A percentile compares a stretch with the other conserved stretches of the same genome.
Conservation (phyloP, 805 yeast species). For the Lachancea fermentati region DNA sequence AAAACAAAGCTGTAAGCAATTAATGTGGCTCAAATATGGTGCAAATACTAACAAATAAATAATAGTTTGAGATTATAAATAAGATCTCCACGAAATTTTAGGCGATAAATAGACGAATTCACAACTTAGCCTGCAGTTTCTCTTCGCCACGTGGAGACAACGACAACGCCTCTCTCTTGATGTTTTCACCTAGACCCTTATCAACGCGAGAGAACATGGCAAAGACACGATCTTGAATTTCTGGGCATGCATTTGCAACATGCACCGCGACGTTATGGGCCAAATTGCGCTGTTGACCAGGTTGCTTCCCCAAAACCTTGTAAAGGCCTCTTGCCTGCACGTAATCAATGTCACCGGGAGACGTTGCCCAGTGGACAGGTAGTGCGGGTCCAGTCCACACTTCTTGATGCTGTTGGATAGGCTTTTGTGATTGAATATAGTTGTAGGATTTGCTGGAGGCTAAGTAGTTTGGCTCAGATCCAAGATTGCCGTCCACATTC, state of each 20-base stretch:
- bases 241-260: conserved; percentile 59
- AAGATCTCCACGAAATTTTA: background rate
- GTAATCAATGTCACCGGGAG: conserved; percentile 60
- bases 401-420: conserved; percentile 63
- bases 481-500: conserved; percentile 66
- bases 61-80: background rate
- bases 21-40: no score
- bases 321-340: conserved; percentile 74
- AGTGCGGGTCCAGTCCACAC: conserved; percentile 77
- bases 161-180: conserved; percentile 52
- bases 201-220: conserved; percentile 72
- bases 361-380: conserved; percentile 80
- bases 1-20: background rate
- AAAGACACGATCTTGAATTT: conserved; percentile 72
- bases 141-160: conserved; percentile 9
- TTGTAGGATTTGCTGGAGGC: conserved; percentile 41
- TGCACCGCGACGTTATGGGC: conserved; percentile 82
- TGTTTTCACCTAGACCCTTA: conserved; percentile 57
- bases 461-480: conserved; percentile 70
- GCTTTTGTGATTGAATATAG: conserved; percentile 25
- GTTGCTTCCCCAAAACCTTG: conserved; percentile 68
- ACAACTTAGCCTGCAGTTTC: conserved; percentile 15
- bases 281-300: conserved; percentile 78
- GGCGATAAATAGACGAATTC: background rate
- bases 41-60: background rate